Evolutionary conservation across 805 yeast genomes (phyloP).

Genomic region (Kazachstania viticola): DNA sequence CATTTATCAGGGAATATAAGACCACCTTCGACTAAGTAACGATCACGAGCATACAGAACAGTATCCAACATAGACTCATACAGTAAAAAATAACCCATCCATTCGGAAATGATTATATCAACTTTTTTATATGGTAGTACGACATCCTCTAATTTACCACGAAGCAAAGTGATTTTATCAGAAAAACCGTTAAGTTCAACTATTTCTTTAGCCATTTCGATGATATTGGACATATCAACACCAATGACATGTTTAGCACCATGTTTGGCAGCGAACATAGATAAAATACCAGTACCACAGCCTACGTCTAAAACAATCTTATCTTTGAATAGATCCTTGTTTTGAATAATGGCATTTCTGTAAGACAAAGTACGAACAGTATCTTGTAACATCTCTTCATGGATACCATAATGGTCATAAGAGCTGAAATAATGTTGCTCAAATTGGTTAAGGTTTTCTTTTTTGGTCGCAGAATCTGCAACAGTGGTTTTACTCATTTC

Average conservation of each 20-base stretch:
- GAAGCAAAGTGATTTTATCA: slow-evolving; percentile 76
- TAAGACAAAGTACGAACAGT: slow-evolving; percentile 84
- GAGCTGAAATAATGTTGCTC: slow-evolving; percentile 94
- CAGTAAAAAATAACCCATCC: slow-evolving; percentile 98
- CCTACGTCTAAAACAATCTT: slow-evolving; percentile 96
- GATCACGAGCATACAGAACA: slow-evolving; percentile 87
- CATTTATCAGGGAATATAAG: slow-evolving; percentile 92
- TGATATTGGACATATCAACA: slow-evolving; percentile 93
- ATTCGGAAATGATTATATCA: slow-evolving; percentile 90
- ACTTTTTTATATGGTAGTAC: slow-evolving; percentile 75
- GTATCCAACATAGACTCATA: slow-evolving; percentile 98
- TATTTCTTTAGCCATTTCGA: slow-evolving; percentile 89
- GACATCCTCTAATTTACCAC: slow-evolving; percentile 93
- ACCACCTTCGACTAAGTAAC: slow-evolving; percentile 67
- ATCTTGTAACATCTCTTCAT: slow-evolving; percentile 98
- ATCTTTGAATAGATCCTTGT: slow-evolving; percentile 79
- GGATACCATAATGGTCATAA: slow-evolving; percentile 94
- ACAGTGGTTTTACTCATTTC: slow-evolving; percentile 20
- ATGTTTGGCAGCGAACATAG: slow-evolving; percentile 97
- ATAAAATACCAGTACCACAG: slow-evolving; percentile 95
- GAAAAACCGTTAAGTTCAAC: slow-evolving; percentile 71
- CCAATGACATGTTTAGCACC: slow-evolving; percentile 98
- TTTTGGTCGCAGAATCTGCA: slow-evolving; percentile 52
- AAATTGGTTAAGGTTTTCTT: slow-evolving; percentile 45
- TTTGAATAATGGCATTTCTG: slow-evolving; percentile 84